Percentiles rank a stretch among this genome's conserved stretches.
Conservation (phyloP, 2,329 filamentous ascomycete species). For the Cercospora citrullina region DNA sequence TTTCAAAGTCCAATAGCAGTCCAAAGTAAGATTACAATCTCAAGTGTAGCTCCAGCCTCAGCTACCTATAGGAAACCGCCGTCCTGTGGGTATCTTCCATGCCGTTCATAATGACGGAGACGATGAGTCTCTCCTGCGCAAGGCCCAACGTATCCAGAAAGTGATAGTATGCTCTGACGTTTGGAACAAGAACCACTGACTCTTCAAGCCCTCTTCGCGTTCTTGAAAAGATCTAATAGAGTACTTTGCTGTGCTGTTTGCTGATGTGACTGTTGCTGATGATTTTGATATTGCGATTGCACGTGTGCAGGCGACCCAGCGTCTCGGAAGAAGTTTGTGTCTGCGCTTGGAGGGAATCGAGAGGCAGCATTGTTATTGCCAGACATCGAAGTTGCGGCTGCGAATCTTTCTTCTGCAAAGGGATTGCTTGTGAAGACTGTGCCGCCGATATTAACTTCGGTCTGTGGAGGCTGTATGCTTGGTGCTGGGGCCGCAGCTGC, state of each 20-base stretch:
- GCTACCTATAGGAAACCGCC: background rate
- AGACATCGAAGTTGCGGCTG: slow-evolving; percentile 2
- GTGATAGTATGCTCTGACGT: background rate
- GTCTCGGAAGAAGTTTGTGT: slow-evolving; percentile 32
- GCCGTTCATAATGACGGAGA: background rate
- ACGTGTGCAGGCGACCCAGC: slow-evolving; percentile 10
- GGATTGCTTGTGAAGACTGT: slow-evolving; percentile 7
- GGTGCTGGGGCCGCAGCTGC: slow-evolving; percentile 8
- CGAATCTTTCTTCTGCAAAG: slow-evolving; percentile 9
- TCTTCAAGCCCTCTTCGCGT: slow-evolving; percentile 17
- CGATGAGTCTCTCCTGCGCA: background rate
- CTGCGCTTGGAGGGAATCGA: slow-evolving; percentile 21
- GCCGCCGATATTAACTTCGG: slow-evolving; percentile 12
- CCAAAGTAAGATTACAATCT: background rate
- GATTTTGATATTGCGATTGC: slow-evolving; percentile 16
- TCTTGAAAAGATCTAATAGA: slow-evolving; percentile 36
- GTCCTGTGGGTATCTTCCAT: background rate
- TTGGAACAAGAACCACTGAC: too few species aligned
- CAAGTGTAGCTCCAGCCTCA: background rate
- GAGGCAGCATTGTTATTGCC: background rate
- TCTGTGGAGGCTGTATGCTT: background rate
- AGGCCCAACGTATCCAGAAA: background rate
- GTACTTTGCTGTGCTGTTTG: slow-evolving; percentile 27
- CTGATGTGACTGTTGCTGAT: slow-evolving; percentile 4
- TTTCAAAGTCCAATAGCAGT: too few species aligned